Percentiles rank a stretch among this genome's conserved stretches.
Conservation (phyloP, 2,329 filamentous ascomycete species). For the Phyllachora maydis region DNA sequence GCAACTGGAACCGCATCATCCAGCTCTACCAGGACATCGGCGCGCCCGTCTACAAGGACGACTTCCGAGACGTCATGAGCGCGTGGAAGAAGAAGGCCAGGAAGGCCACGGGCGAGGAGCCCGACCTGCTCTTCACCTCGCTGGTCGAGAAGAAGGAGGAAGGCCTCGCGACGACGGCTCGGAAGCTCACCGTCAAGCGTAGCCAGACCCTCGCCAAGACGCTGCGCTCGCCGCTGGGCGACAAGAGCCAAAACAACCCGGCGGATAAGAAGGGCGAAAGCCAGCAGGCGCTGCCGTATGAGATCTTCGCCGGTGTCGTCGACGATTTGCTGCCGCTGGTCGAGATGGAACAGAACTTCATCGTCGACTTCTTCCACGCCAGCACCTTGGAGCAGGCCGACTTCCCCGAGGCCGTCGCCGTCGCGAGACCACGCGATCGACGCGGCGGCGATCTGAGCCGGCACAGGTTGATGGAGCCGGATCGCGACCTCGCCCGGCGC, state of each 20-base stretch:
- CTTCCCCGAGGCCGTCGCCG: slow-evolving; percentile 61
- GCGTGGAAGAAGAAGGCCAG: slow-evolving; percentile 65
- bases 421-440: slow-evolving; percentile 43
- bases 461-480: slow-evolving; percentile 68
- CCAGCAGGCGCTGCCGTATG: slow-evolving; percentile 52
- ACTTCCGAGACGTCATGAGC: slow-evolving; percentile 58
- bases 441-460: slow-evolving; percentile 51
- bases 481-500: slow-evolving; percentile 65
- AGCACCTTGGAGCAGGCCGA: slow-evolving; percentile 66
- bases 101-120: slow-evolving; percentile 56
- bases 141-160: slow-evolving; percentile 70
- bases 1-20: slow-evolving; percentile 65
- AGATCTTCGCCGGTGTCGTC: slow-evolving; percentile 61
- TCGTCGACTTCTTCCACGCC: slow-evolving; percentile 92
- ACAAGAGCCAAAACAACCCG: slow-evolving; percentile 27
- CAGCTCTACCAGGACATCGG: slow-evolving; percentile 63
- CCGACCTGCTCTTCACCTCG: slow-evolving; percentile 69
- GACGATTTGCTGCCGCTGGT: slow-evolving; percentile 70
- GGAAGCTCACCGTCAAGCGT: slow-evolving; percentile 84
- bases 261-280: slow-evolving; percentile 39
- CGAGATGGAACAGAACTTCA: slow-evolving; percentile 88
- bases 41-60: slow-evolving; percentile 56
- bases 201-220: slow-evolving; percentile 69
- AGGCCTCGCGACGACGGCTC: slow-evolving; percentile 49
- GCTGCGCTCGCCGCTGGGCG: slow-evolving; percentile 45